Percentiles rank a stretch among this genome's conserved stretches.
phyloP scores from a whole-genome alignment of 352 stramenopile genomes.

The Phytopythium cucurbitacearum region DNA sequence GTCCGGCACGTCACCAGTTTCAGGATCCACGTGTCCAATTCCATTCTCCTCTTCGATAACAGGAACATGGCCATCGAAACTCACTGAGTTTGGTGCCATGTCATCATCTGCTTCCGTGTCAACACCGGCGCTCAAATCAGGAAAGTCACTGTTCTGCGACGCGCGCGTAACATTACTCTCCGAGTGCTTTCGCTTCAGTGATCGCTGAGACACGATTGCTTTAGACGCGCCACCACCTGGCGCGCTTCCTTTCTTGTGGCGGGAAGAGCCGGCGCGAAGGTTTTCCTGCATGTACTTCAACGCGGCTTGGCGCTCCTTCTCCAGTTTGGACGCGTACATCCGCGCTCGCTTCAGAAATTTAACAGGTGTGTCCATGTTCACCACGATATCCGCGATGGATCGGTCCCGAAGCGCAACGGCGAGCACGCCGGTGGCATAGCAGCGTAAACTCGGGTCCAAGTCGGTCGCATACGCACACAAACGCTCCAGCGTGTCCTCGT shows the following conservation, averaged over 20 bases:
- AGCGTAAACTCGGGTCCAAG: conserved; percentile 46
- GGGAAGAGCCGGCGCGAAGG: conserved; percentile 25
- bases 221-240: conserved; percentile 12
- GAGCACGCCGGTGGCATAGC: conserved; percentile 73
- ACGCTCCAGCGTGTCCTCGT: conserved; percentile 75
- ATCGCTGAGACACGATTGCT: conserved; percentile 16
- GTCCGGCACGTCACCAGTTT: conserved; percentile 11
- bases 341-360: conserved; percentile 70
- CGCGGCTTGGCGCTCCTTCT: conserved; percentile 57
- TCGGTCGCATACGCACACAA: conserved; percentile 69
- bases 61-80: no score
- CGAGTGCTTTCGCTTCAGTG: conserved; percentile 44
- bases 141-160: conserved; percentile 9
- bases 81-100: neutral
- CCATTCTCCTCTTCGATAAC: no score
- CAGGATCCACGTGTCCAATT: neutral
- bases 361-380: conserved; percentile 74
- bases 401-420: conserved; percentile 75
- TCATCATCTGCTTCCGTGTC: conserved; percentile 20
- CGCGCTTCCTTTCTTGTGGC: conserved; percentile 26
- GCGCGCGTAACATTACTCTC: conserved; percentile 12
- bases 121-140: conserved; percentile 9
- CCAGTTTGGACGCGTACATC: conserved; percentile 75
- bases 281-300: conserved; percentile 80
- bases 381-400: conserved; percentile 73